Evolutionary conservation across 805 yeast genomes (phyloP), one percentile per base, ranked within the genome.

Genomic region (Sungouiozyma ichnusensis): DNA sequence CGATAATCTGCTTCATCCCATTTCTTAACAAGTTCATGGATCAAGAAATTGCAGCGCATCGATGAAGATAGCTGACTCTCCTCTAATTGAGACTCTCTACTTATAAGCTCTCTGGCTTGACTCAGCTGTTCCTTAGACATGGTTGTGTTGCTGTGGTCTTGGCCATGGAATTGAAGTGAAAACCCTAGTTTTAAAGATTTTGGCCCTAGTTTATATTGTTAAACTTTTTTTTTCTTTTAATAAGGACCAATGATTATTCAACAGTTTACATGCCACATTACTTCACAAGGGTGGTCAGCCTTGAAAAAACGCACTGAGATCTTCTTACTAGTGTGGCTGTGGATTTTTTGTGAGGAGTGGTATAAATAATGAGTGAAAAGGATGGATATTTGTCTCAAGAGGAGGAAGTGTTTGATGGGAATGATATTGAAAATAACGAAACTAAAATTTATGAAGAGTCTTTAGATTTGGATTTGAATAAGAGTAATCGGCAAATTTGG

Each of bases 401-500:
- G 39, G 73, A 68, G 29, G 68, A 67, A 47, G 67, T 67, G 24
- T 62, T 68, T 35, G 73, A 68, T 48, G 68, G 71, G 47, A 68
- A 68, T 45, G 73, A 68, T 53, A 55, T 65, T 29, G 63, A 69
- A 32, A 62, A 61, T 38, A 62, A 62, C 40, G 63, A 60, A 44
- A 58, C 58, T 13, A 60, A 55, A 46, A 59, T 55, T 38, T 62
- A 62, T 39, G 76, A 81, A 52, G 95, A 82, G 63, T 72, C 85
- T 13, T 70, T 88, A 24, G 94, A 92, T 60, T 68, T 92, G 62
- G 85, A 87, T 56, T 63, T 87, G 40, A 47, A 69, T 1, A 66
- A 69, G 24, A 76, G 80, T 14, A 69, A 65, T 38, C 80, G 82
- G 53, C 86, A 86, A 51, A 80, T 92, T 35, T 92, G 97, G 98